Evolutionary conservation across 768 basidiomycete species (phyloP).

Genomic region (Lepiota subincarnata): DNA sequence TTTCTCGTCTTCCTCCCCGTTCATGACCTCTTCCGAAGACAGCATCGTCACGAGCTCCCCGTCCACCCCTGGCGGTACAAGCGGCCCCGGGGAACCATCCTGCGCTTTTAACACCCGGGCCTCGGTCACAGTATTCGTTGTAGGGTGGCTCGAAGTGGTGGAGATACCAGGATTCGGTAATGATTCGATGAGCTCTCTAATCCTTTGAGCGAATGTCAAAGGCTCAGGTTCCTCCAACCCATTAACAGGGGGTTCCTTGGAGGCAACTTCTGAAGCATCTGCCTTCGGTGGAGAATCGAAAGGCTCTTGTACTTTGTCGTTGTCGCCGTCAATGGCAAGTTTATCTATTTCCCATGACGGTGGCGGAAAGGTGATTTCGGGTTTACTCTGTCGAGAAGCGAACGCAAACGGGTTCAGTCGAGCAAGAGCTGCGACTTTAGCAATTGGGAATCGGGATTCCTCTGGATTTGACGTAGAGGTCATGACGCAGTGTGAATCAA

Average conservation of each 20-base stretch:
- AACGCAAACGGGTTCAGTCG: conserved; percentile 33
- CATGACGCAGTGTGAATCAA: neutral
- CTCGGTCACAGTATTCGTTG: conserved; percentile 12
- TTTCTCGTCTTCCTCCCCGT: conserved; percentile 35
- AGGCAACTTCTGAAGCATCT: neutral
- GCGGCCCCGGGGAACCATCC: conserved; percentile 27
- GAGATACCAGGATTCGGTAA: conserved; percentile 28
- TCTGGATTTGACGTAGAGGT: conserved; percentile 1
- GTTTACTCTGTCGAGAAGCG: conserved; percentile 15
- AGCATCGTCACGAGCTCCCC: conserved; percentile 45
- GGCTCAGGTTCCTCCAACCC: conserved; percentile 25
- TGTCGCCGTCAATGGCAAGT: conserved; percentile 4
- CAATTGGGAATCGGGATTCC: conserved; percentile 19
- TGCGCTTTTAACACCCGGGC: conserved; percentile 17
- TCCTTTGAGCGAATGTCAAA: conserved; percentile 31
- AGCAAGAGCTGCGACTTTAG: conserved; percentile 31
- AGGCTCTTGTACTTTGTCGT: neutral
- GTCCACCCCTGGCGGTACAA: conserved; percentile 41
- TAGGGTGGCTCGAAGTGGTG: conserved; percentile 14
- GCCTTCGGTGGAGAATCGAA: neutral
- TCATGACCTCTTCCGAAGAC: conserved; percentile 62
- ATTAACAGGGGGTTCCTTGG: conserved; percentile 13
- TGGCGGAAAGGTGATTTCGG: conserved; percentile 36
- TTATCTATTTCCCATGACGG: conserved; percentile 42
- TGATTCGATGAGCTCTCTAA: conserved; percentile 33